These are phyloP conservation scores for Leccinum variicolor DNA, from an alignment of 768 basidiomycete genomes.

Conservation along the genomic window DNA sequence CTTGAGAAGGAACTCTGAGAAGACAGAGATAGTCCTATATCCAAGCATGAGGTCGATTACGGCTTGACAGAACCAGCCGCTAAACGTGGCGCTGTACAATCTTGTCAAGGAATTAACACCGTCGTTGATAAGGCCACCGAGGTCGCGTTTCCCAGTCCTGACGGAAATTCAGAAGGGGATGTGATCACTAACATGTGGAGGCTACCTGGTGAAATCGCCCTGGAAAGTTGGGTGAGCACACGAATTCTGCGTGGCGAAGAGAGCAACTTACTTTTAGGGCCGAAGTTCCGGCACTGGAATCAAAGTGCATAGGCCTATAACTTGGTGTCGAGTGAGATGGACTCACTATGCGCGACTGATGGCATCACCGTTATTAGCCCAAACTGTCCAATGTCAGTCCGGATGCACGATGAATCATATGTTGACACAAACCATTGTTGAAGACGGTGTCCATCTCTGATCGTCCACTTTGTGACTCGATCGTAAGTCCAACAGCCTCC, in stretches of 20 bases:
- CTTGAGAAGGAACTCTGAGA: constrained; percentile 89
- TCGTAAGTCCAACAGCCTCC: constrained; percentile 65
- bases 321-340: background rate
- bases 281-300: constrained; percentile 85
- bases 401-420: background rate
- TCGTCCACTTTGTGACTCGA: constrained; percentile 49
- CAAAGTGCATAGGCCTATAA: constrained; percentile 11
- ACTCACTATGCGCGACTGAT: constrained; percentile 85
- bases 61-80: constrained; percentile 96
- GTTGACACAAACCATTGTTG: constrained; percentile 58
- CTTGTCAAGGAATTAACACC: constrained; percentile 92
- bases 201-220: constrained; percentile 85
- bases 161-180: constrained; percentile 3
- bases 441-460: constrained; percentile 75
- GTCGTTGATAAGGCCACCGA: constrained; percentile 89
- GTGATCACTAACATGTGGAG: background rate
- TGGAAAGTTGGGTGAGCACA: constrained; percentile 26
- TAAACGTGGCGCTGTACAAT: constrained; percentile 88
- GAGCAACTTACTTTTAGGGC: constrained; percentile 75
- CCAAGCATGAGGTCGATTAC: constrained; percentile 92
- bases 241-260: background rate
- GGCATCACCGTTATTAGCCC: constrained; percentile 98
- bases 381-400: constrained; percentile 46
- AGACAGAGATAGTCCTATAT: constrained; percentile 80
- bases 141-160: constrained; percentile 94